A percentile compares a stretch with the other conserved stretches of the same genome.
These are phyloP conservation scores for Hordeum pubiflorum DNA, from an alignment of 202 grass and related monocot species.

Conservation along the genomic window DNA sequence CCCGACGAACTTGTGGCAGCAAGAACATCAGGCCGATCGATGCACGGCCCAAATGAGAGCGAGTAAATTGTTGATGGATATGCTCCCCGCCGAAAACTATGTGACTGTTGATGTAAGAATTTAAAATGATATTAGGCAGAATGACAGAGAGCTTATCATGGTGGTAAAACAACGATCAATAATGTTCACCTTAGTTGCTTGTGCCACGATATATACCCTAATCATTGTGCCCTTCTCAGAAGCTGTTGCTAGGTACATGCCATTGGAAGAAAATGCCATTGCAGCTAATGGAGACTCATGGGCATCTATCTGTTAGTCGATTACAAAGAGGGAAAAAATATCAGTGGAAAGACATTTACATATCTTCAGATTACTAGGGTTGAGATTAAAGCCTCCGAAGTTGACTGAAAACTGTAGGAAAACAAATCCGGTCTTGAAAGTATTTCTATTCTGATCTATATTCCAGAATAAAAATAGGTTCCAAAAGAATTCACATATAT, in stretches of 20 bases:
- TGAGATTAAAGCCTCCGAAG: background rate
- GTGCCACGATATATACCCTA: slow-evolving; percentile 79
- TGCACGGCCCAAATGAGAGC: slow-evolving; percentile 64
- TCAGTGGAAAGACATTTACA: background rate
- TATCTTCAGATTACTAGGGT: slow-evolving; percentile 3
- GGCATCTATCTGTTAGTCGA: slow-evolving; percentile 73
- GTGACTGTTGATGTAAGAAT: slow-evolving; percentile 45
- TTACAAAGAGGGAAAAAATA: background rate
- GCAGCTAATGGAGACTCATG: slow-evolving; percentile 74
- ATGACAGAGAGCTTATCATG: background rate
- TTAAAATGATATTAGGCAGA: slow-evolving; percentile 16
- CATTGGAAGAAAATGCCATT: slow-evolving; percentile 74
- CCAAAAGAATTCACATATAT: background rate
- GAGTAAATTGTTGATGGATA: slow-evolving; percentile 93
- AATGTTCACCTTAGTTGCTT: slow-evolving; percentile 66
- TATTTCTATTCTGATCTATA: background rate
- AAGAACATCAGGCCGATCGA: slow-evolving; percentile 67
- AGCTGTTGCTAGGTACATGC: slow-evolving; percentile 81
- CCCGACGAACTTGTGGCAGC: slow-evolving; percentile 91
- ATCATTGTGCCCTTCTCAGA: slow-evolving; percentile 93
- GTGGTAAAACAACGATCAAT: background rate
- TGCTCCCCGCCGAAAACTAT: slow-evolving; percentile 86
- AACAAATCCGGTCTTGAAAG: background rate
- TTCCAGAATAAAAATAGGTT: background rate
- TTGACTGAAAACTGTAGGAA: background rate